These are phyloP conservation scores for Myochromella boudieri DNA, from an alignment of 768 basidiomycete species.

Conservation along the genomic window DNA sequence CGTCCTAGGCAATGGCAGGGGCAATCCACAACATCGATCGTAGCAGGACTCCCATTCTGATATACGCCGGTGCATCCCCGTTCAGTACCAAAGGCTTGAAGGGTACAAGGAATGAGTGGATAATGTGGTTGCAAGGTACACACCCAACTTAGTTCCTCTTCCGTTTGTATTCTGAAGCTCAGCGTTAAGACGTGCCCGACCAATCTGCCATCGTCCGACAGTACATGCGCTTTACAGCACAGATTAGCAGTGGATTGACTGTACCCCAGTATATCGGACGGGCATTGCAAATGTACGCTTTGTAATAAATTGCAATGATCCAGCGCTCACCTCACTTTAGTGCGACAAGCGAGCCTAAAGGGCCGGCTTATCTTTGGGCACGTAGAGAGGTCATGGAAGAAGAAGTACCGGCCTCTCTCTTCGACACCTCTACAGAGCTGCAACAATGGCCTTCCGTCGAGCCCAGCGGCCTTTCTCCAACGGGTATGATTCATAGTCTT, in stretches of 20 bases:
- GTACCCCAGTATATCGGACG: slow-evolving; percentile 52
- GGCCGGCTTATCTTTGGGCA: slow-evolving; percentile 75
- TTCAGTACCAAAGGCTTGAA: slow-evolving; percentile 56
- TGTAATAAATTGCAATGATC: background rate
- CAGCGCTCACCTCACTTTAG: slow-evolving; percentile 28
- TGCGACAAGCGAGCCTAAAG: slow-evolving; percentile 68
- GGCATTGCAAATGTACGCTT: slow-evolving; percentile 62
- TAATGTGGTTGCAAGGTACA: slow-evolving; percentile 69
- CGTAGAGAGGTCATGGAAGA: slow-evolving; percentile 72
- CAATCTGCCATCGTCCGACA: slow-evolving; percentile 70
- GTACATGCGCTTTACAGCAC: slow-evolving; percentile 69
- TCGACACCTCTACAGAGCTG: slow-evolving; percentile 28
- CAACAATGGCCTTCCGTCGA: slow-evolving; percentile 55
- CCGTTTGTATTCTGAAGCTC: background rate
- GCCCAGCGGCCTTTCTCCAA: slow-evolving; percentile 43
- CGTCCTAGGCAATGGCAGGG: slow-evolving; percentile 60
- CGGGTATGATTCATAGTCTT: slow-evolving; percentile 21
- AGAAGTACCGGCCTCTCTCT: slow-evolving; percentile 41
- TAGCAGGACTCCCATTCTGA: slow-evolving; percentile 59
- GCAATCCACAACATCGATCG: slow-evolving; percentile 73
- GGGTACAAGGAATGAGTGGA: slow-evolving; percentile 71
- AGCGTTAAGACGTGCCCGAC: slow-evolving; percentile 59
- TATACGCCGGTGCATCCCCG: slow-evolving; percentile 72
- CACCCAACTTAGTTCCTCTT: background rate
- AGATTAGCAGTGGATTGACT: slow-evolving; percentile 56